Evolutionary conservation across 2,329 filamentous ascomycete species (phyloP).

Genomic region (Biscogniauxia mediterranea): DNA sequence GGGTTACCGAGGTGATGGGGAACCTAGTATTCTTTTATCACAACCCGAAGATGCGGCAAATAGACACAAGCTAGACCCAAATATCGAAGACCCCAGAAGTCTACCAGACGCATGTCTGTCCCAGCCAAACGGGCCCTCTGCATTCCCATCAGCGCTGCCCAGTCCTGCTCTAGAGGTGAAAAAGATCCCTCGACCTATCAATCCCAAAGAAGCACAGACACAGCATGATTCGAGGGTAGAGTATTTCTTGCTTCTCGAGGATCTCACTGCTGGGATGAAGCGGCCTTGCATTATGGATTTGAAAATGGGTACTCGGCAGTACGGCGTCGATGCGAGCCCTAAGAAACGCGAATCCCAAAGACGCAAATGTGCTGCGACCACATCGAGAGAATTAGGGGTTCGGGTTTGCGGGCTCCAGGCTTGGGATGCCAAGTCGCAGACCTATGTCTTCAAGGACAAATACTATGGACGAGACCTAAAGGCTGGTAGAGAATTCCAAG

Average conservation of each 20-base stretch:
- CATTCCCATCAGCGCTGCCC: slow-evolving; percentile 36
- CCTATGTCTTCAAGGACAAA: slow-evolving; percentile 96
- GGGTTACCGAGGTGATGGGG: slow-evolving; percentile 70
- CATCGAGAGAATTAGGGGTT: slow-evolving; percentile 86
- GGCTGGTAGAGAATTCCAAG: slow-evolving; percentile 84
- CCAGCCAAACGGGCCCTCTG: slow-evolving; percentile 37
- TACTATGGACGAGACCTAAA: slow-evolving; percentile 91
- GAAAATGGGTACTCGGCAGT: slow-evolving; percentile 98
- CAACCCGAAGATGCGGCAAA: slow-evolving; percentile 11
- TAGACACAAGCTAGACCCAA: slow-evolving; percentile 14
- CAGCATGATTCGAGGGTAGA: slow-evolving; percentile 69
- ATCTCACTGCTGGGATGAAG: slow-evolving; percentile 95
- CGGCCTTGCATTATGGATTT: slow-evolving; percentile 94
- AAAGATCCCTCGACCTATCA: slow-evolving; percentile 60
- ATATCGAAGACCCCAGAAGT: slow-evolving; percentile 6
- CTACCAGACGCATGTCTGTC: slow-evolving; percentile 5
- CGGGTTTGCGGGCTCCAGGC: slow-evolving; percentile 94
- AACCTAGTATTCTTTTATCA: slow-evolving; percentile 41
- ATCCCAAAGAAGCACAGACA: slow-evolving; percentile 74
- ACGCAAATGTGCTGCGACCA: slow-evolving; percentile 89
- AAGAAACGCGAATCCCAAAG: slow-evolving; percentile 94
- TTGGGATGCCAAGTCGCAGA: slow-evolving; percentile 81
- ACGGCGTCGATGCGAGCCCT: slow-evolving; percentile 84
- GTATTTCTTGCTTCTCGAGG: slow-evolving; percentile 90
- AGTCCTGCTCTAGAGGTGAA: slow-evolving; percentile 38